Evolutionary conservation across 331 rosid species (phyloP), one percentile per base, ranked within the genome.

Genomic region (Pyracantha coccinea): DNA sequence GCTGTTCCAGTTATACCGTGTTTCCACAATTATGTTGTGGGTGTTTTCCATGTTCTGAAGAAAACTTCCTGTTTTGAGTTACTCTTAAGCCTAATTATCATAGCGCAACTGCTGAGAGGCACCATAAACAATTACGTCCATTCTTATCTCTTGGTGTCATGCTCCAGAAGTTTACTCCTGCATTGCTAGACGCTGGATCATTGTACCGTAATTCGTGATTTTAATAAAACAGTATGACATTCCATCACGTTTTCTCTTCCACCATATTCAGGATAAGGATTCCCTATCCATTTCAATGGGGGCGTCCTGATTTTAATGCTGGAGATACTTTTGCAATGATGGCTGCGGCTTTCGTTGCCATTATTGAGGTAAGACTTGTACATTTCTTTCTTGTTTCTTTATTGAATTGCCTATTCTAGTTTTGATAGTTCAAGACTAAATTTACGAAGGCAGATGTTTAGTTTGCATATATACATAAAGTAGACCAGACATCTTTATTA

Each of bases 261-360:
- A 77, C 52, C 62, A 44, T 58, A 24, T 80, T 81, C 85, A 94
- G 99, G 99, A 72, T 94, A 76, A 90, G 92, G 84, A 71, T 91
- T 75, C 99, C 99, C 41, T 91, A 87, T 85, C 99, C 99, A 53
- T 87, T 91, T 84, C 99, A 87, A 86, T 94, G 99, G 99, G 97
- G 96, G 29, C 14, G 83, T 50, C 96, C 97, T 47, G 45, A 86
- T 66, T 92, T 94, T 76, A 61, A 91, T 76, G 93, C 77, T 17
- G 96, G 97, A 33, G 96, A 94, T 84, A 67, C 41, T 78, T 83
- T 94, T 78, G 88, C 90, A 44, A 86, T 92, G 90, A 58, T 83
- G 78, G 93, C 93, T 76, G 82, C 99, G 73, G 83, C 89, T 75
- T 68, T 94, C 16, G 97, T 92, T 77, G 88, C 99, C 58, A 65